Evolutionary conservation across 495 filamentous ascomycete species (phyloP).

Genomic region (Lasiosphaeria miniovina): DNA sequence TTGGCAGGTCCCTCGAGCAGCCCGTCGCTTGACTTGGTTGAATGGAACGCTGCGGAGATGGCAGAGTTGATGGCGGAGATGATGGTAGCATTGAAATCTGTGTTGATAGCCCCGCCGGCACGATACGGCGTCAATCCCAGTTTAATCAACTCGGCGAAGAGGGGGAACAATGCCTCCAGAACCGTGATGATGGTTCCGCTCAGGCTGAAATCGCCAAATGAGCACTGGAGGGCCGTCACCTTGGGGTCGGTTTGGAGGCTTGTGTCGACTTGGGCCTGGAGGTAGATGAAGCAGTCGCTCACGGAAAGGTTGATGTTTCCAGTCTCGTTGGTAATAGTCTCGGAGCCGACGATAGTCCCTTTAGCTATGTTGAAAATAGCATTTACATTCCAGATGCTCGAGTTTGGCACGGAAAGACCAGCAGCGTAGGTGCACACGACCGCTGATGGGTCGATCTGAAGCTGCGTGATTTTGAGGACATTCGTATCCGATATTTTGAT

Average conservation of each 20-base stretch:
- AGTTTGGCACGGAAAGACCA: neutral
- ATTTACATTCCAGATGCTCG: neutral
- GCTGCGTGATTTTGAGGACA: neutral
- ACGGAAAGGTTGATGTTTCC: neutral
- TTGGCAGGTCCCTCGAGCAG: neutral
- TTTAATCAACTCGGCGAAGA: neutral
- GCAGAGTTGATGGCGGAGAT: neutral
- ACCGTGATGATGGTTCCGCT: neutral
- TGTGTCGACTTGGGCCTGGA: neutral
- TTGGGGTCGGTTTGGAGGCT: neutral
- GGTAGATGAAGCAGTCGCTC: neutral
- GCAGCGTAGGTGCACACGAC: neutral
- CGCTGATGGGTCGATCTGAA: neutral
- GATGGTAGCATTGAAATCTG: neutral
- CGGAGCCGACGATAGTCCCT: neutral
- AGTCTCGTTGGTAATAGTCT: neutral
- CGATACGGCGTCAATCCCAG: neutral
- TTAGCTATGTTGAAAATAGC: neutral
- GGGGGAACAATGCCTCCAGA: neutral
- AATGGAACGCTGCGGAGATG: neutral
- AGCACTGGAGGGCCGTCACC: constrained; percentile 1
- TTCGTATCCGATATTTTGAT: neutral
- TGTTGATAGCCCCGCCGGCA: neutral
- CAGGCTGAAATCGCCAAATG: neutral
- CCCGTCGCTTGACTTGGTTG: neutral